A percentile compares a stretch with the other conserved stretches of the same genome.
Conservation (phyloP, 768 basidiomycete species). For the Trametes meyenii region DNA sequence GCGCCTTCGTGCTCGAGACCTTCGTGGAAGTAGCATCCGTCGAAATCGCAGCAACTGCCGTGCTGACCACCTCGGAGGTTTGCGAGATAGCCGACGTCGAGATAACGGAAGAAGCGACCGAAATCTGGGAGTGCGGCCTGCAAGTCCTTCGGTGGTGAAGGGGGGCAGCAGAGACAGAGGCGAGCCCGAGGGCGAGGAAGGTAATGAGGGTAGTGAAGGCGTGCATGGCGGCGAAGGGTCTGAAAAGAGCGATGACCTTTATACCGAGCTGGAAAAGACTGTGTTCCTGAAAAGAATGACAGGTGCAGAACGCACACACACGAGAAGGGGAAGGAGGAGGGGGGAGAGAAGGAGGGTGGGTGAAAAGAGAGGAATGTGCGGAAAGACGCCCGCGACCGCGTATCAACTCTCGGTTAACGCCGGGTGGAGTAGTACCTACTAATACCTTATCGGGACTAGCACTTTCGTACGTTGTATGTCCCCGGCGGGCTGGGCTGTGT, state of each 20-base stretch:
- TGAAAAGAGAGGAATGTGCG: background rate
- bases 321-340: slow-evolving; percentile 4
- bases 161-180: slow-evolving; percentile 20
- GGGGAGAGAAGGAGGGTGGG: slow-evolving; percentile 2
- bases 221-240: slow-evolving; percentile 8
- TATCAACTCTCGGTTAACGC: slow-evolving; percentile 5
- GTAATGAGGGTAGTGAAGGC: slow-evolving; percentile 19
- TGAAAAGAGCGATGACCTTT: slow-evolving; percentile 11
- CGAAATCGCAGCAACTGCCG: background rate
- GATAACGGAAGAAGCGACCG: background rate
- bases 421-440: slow-evolving; percentile 5
- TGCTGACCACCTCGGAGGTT: background rate
- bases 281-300: slow-evolving; percentile 21
- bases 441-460: background rate
- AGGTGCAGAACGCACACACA: slow-evolving; percentile 19
- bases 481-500: background rate
- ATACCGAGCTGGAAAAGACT: slow-evolving; percentile 18
- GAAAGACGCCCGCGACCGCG: background rate
- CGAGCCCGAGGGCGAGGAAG: slow-evolving; percentile 15
- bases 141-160: slow-evolving; percentile 13
- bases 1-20: slow-evolving; percentile 4
- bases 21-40: background rate
- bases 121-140: slow-evolving; percentile 3
- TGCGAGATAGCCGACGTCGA: slow-evolving; percentile 2
- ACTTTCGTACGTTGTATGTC: slow-evolving; percentile 7